Evolutionary conservation across 805 yeast genomes (phyloP).

Genomic region (Brettanomyces sp.): DNA sequence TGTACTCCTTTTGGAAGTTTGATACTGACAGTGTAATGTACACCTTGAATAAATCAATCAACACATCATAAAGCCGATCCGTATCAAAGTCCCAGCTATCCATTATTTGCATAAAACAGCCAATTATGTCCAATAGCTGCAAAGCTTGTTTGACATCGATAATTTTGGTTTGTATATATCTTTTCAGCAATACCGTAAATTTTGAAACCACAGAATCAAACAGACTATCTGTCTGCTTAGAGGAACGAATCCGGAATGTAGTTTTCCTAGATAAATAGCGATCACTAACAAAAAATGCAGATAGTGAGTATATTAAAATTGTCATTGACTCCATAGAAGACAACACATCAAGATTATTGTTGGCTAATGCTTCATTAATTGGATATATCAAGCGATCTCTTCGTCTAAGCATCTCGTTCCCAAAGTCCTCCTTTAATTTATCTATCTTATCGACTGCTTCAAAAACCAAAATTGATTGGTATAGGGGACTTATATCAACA

Average conservation of each 20-base stretch:
- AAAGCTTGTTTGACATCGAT: conserved; percentile 35
- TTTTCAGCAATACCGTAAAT: conserved; percentile 47
- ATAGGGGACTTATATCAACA: conserved; percentile 63
- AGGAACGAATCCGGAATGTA: conserved; percentile 51
- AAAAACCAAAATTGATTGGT: conserved; percentile 77
- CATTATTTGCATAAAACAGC: conserved; percentile 65
- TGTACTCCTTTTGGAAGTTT: conserved; percentile 54
- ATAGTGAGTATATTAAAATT: conserved; percentile 48
- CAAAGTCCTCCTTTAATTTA: conserved; percentile 52
- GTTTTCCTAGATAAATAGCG: conserved; percentile 57
- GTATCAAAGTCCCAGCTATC: conserved; percentile 62
- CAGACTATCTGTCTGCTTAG: conserved; percentile 55
- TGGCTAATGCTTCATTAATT: conserved; percentile 30
- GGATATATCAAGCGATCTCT: conserved; percentile 66
- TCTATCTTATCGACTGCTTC: conserved; percentile 59
- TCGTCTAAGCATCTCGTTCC: conserved; percentile 62
- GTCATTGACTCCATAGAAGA: conserved; percentile 37
- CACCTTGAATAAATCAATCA: conserved; percentile 49
- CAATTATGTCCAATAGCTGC: conserved; percentile 53
- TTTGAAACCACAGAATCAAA: conserved; percentile 65
- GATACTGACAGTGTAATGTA: conserved; percentile 48
- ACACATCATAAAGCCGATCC: conserved; percentile 49
- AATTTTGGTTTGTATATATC: conserved; percentile 33
- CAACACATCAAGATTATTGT: conserved; percentile 20
- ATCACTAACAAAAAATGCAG: conserved; percentile 75